These are phyloP conservation scores for Boeremia exigua DNA, from an alignment of 2,329 filamentous ascomycete species.

Conservation along the genomic window DNA sequence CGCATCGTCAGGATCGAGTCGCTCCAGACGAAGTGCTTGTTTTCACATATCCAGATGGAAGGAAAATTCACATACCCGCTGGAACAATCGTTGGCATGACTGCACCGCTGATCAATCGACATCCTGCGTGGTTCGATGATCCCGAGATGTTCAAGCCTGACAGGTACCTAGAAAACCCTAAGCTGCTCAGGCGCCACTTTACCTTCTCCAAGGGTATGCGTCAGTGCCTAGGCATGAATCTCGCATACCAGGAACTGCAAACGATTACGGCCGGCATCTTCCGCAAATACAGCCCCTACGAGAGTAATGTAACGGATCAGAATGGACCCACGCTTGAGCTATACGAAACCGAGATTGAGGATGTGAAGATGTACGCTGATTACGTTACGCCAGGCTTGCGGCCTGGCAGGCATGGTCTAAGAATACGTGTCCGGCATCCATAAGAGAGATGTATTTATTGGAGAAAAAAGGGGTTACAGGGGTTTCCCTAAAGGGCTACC, in stretches of 20 bases:
- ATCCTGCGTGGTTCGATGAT: not conserved
- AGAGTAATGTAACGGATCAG: not conserved
- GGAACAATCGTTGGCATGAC: not conserved
- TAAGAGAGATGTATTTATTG: no score
- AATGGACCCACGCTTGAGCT: slow-evolving; percentile 7
- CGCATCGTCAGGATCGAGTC: slow-evolving; percentile 7
- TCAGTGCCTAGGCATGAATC: slow-evolving; percentile 9
- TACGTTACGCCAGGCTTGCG: slow-evolving; percentile 5
- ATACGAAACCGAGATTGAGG: not conserved
- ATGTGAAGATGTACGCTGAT: slow-evolving; percentile 3
- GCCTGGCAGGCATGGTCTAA: slow-evolving; percentile 4
- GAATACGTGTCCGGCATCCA: not conserved
- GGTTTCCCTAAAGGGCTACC: no score
- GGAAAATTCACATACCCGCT: not conserved
- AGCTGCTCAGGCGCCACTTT: not conserved
- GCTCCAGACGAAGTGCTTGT: slow-evolving; percentile 6
- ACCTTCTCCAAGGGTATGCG: slow-evolving; percentile 2
- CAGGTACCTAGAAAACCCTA: not conserved
- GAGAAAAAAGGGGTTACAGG: no score
- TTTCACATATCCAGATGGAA: not conserved
- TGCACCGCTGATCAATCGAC: not conserved
- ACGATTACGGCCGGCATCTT: slow-evolving; percentile 11
- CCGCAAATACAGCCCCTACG: slow-evolving; percentile 3
- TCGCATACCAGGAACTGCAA: slow-evolving; percentile 12
- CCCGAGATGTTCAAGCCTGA: not conserved